Evolutionary conservation across 257 asterid species (phyloP).

Genomic region (Penstemon eatonii): DNA sequence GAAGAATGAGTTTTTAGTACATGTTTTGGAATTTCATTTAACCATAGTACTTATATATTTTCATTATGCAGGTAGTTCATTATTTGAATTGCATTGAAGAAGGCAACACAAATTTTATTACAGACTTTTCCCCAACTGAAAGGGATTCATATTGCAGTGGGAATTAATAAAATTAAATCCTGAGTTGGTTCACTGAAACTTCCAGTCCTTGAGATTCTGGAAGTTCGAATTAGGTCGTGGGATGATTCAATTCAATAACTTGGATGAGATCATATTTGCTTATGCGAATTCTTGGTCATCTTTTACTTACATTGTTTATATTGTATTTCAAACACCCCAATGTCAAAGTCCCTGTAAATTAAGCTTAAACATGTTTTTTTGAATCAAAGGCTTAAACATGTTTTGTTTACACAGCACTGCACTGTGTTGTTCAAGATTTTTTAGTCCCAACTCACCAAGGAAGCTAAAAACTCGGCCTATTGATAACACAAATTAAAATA

Average conservation of each 20-base stretch:
- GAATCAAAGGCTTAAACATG: too few species aligned
- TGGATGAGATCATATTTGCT: not conserved
- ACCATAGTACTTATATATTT: not conserved
- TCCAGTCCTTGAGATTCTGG: not conserved
- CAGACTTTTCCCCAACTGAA: slow-evolving; percentile 27
- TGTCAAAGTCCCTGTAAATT: too few species aligned
- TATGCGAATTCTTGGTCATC: not conserved
- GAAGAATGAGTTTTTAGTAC: not conserved
- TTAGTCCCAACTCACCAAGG: too few species aligned
- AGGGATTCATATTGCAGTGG: not conserved
- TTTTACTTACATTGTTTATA: slow-evolving; percentile 11
- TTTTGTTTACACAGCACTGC: too few species aligned
- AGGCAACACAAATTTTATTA: slow-evolving; percentile 30
- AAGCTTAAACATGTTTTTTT: too few species aligned
- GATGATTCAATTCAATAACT: too few species aligned
- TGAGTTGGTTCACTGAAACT: not conserved
- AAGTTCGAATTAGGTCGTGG: not conserved
- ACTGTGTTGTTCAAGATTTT: too few species aligned
- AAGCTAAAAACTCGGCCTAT: too few species aligned
- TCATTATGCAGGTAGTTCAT: slow-evolving; percentile 36
- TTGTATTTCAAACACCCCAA: too few species aligned
- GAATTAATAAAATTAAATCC: not conserved
- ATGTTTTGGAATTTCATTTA: not conserved
- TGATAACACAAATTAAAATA: too few species aligned
- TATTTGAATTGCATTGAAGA: slow-evolving; percentile 37